These are phyloP conservation scores for Neoascochyta sp. DNA, from an alignment of 2,329 filamentous ascomycete genomes.

Conservation along the genomic window DNA sequence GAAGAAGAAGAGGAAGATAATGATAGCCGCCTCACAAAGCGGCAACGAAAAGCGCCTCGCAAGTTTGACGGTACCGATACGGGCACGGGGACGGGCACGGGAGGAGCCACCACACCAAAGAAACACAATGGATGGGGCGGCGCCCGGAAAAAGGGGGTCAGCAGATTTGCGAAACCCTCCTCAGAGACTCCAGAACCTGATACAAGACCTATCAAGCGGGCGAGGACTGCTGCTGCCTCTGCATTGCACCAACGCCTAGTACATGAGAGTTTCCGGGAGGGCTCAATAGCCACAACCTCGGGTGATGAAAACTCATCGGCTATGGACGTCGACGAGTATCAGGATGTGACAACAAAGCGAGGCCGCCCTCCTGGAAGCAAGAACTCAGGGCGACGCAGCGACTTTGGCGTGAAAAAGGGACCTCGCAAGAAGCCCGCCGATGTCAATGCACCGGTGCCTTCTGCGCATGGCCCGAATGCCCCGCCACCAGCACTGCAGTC, in stretches of 20 bases:
- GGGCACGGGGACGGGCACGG: too few species aligned
- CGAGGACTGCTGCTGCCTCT: slow-evolving; percentile 22
- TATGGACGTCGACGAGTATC: slow-evolving; percentile 28
- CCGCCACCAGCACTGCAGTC: slow-evolving; percentile 32
- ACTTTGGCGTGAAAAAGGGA: slow-evolving; percentile 50
- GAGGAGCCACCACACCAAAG: slow-evolving; percentile 30
- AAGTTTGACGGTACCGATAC: slow-evolving; percentile 34
- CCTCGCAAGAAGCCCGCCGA: slow-evolving; percentile 40
- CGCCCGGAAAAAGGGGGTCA: slow-evolving; percentile 37
- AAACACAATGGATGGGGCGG: slow-evolving; percentile 39
- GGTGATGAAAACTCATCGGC: slow-evolving; percentile 35
- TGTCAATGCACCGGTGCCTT: slow-evolving; percentile 15
- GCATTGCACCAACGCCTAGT: slow-evolving; percentile 42
- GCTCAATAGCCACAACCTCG: slow-evolving; percentile 38
- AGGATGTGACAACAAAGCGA: slow-evolving; percentile 24
- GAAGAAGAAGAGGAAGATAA: slow-evolving; percentile 37
- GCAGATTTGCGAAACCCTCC: slow-evolving; percentile 25
- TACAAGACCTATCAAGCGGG: slow-evolving; percentile 27
- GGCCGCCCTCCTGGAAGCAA: slow-evolving; percentile 46
- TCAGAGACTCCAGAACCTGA: slow-evolving; percentile 39
- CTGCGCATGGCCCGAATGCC: slow-evolving; percentile 20
- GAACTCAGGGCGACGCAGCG: slow-evolving; percentile 45
- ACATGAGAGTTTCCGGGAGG: slow-evolving; percentile 44
- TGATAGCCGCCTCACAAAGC: slow-evolving; percentile 28
- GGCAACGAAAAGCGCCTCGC: slow-evolving; percentile 35